A percentile compares a stretch with the other conserved stretches of the same genome.
phyloP scores from a whole-genome alignment of 176 grass and related monocot genomes.

The Triticum turgidum region DNA sequence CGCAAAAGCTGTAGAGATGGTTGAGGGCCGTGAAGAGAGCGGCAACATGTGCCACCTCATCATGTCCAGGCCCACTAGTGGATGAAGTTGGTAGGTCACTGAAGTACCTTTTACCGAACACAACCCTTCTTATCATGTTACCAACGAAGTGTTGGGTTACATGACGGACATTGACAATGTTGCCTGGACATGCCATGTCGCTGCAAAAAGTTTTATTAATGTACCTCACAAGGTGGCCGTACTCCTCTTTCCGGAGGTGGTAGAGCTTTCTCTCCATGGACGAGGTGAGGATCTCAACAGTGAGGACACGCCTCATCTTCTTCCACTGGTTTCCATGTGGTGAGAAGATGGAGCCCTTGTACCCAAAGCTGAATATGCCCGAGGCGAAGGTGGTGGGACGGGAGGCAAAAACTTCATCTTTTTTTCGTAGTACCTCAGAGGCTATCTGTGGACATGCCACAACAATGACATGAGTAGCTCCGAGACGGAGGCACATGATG shows the following conservation, averaged over 20 bases:
- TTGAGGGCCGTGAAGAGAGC: slow-evolving; percentile 21
- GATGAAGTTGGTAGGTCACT: not conserved
- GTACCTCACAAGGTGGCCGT: slow-evolving; percentile 27
- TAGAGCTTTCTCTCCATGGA: not conserved
- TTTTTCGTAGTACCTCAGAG: not conserved
- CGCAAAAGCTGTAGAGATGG: slow-evolving; percentile 33
- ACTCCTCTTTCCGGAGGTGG: slow-evolving; percentile 1
- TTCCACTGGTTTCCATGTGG: not conserved
- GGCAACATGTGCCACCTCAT: slow-evolving; percentile 48
- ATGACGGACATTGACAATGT: not conserved
- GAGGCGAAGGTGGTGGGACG: not conserved
- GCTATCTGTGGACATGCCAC: not conserved
- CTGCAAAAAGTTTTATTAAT: not conserved
- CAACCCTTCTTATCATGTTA: slow-evolving; percentile 33
- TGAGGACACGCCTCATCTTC: slow-evolving; percentile 46
- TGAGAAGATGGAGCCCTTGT: not conserved
- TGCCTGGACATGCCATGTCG: not conserved
- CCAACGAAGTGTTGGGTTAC: slow-evolving; percentile 31
- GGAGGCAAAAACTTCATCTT: not conserved
- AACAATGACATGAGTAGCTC: not conserved
- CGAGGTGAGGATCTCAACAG: not conserved
- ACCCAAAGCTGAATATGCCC: not conserved
- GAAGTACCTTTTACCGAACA: slow-evolving; percentile 47
- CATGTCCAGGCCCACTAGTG: not conserved
- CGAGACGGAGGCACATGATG: not conserved